These are phyloP conservation scores for Claviceps africana DNA, from an alignment of 2,329 filamentous ascomycete species.

Conservation along the genomic window DNA sequence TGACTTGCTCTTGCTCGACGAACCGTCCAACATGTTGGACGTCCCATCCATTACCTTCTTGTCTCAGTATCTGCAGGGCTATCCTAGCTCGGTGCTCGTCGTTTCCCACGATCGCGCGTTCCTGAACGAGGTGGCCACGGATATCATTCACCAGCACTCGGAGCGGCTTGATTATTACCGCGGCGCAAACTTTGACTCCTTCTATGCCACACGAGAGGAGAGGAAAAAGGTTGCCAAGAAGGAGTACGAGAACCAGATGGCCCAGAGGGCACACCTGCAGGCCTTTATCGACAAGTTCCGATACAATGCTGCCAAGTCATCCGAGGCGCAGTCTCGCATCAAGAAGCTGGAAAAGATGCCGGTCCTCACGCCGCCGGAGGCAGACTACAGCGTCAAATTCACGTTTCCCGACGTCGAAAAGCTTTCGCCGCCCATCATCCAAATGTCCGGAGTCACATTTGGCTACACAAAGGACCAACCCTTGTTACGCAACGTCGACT, in stretches of 20 bases:
- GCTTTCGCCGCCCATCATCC: conserved; percentile 90
- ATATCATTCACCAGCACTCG: conserved; percentile 97
- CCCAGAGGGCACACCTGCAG: conserved; percentile 80
- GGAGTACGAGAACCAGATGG: conserved; percentile 99
- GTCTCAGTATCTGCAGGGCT: conserved; percentile 83
- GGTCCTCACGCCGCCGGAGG: conserved; percentile 74
- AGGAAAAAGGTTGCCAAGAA: conserved; percentile 90
- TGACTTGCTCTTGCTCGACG: conserved; percentile 87
- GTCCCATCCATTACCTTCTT: conserved; percentile 99
- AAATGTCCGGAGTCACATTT: conserved; percentile 88
- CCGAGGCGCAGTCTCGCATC: conserved; percentile 94
- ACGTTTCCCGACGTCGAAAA: conserved; percentile 97
- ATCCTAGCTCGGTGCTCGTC: conserved; percentile 88
- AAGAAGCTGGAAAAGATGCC: conserved; percentile 99
- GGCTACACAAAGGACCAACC: conserved; percentile 71
- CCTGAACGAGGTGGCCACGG: conserved; percentile 96
- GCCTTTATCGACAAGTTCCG: conserved; percentile 99
- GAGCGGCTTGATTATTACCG: conserved; percentile 97
- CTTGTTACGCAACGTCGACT: conserved; percentile 72
- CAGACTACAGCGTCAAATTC: conserved; percentile 93
- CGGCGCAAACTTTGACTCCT: conserved; percentile 89
- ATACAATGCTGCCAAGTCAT: conserved; percentile 97
- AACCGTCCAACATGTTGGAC: conserved; percentile 99
- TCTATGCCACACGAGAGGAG: conserved; percentile 96
- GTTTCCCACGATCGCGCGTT: conserved; percentile 99